phyloP scores from a whole-genome alignment of 345 rosid species.

The Gynandropsis gynandra region DNA sequence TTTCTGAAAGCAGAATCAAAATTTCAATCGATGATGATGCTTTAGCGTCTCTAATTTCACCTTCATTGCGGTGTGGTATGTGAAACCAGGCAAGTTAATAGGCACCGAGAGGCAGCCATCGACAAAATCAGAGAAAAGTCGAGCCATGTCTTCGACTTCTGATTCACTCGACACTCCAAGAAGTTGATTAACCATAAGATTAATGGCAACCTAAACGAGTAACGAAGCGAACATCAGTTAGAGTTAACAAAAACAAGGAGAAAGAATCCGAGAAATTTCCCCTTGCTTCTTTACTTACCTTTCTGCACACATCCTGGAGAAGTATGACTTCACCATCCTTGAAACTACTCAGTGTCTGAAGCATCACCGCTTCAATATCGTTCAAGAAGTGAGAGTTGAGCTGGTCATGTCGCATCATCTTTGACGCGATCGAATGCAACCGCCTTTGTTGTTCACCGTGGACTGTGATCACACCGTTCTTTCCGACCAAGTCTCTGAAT shows the following conservation, averaged over 20 bases:
- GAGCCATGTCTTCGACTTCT: constrained; percentile 71
- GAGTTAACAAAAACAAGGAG: constrained; percentile 11
- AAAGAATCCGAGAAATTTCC: background rate
- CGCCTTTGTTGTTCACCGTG: constrained; percentile 76
- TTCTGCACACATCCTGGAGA: constrained; percentile 80
- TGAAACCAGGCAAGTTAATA: constrained; percentile 60
- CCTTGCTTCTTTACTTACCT: constrained; percentile 36
- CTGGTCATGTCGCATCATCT: constrained; percentile 69
- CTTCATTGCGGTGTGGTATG: constrained; percentile 75
- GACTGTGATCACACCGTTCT: constrained; percentile 69
- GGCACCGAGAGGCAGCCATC: constrained; percentile 92
- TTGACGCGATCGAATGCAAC: constrained; percentile 73
- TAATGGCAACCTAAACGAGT: constrained; percentile 56
- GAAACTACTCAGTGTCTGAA: constrained; percentile 33
- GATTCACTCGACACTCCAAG: constrained; percentile 52
- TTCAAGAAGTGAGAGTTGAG: constrained; percentile 59
- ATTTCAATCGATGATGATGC: background rate
- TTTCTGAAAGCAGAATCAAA: background rate
- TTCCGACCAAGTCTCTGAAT: constrained; percentile 75
- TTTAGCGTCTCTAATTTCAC: constrained; percentile 18
- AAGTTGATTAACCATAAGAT: constrained; percentile 77
- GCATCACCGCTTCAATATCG: constrained; percentile 55
- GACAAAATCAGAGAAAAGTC: constrained; percentile 65
- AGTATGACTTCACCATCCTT: constrained; percentile 40
- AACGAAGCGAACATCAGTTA: background rate